phyloP scores from a whole-genome alignment of 2,329 filamentous ascomycete species.

The Cryphonectria nitschkei region DNA sequence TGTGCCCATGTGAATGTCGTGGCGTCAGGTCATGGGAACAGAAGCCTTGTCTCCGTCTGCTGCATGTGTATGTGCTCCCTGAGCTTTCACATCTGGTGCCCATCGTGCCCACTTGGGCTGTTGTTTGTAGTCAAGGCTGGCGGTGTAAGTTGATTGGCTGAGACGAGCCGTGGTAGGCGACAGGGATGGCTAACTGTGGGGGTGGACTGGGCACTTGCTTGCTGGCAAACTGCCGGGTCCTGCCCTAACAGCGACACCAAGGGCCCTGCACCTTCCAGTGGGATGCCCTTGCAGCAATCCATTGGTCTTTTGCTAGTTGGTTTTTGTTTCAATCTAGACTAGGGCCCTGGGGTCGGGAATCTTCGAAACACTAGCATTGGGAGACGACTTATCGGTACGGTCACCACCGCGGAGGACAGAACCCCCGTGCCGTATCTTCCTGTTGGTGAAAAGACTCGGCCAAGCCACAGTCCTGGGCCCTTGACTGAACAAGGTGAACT shows the following conservation, averaged over 20 bases:
- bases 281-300: background rate
- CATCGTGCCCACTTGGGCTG: background rate
- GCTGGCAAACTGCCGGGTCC: slow-evolving; percentile 3
- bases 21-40: background rate
- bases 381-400: background rate
- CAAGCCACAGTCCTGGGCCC: no score
- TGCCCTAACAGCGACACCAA: background rate
- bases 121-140: slow-evolving; percentile 6
- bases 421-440: background rate
- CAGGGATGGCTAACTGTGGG: slow-evolving; percentile 5
- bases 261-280: background rate
- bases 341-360: background rate
- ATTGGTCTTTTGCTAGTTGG: background rate
- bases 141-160: slow-evolving; percentile 20
- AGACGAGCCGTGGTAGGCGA: slow-evolving; percentile 3
- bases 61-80: background rate
- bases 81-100: background rate
- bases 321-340: slow-evolving; percentile 7
- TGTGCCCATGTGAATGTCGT: background rate
- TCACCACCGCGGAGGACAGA: background rate
- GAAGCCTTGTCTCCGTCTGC: slow-evolving; percentile 1
- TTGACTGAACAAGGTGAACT: background rate
- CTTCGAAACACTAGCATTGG: background rate
- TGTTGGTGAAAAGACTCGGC: background rate
- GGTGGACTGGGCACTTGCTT: background rate